These are phyloP conservation scores for Coccomyxa sp. DNA, from an alignment of 139 green algal species.

Conservation along the genomic window DNA sequence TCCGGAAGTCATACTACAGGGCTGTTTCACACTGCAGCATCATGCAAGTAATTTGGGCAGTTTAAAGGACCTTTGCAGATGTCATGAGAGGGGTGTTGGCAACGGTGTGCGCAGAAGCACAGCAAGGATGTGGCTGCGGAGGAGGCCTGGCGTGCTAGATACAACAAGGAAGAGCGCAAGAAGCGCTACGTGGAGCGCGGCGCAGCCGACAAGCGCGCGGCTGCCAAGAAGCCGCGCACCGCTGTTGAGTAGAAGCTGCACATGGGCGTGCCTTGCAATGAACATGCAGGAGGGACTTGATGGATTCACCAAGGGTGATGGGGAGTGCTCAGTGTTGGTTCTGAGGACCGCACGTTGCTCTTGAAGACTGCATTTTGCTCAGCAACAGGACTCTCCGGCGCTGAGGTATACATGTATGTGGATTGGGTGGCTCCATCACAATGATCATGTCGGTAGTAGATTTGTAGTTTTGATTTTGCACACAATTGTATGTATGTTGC, in stretches of 20 bases:
- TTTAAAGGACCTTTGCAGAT: no score
- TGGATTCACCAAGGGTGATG: no score
- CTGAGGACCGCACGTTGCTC: neutral
- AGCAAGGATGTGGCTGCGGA: constrained; percentile 52
- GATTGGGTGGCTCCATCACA: no score
- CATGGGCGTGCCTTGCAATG: neutral
- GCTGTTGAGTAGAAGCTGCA: neutral
- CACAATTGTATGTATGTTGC: no score
- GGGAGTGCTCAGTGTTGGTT: neutral
- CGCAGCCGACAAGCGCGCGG: constrained; percentile 33
- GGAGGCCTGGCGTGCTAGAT: constrained; percentile 38
- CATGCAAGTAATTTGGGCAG: no score
- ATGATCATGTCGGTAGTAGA: no score
- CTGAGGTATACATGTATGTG: no score
- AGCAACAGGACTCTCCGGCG: neutral
- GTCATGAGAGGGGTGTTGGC: no score
- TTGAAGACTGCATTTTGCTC: neutral
- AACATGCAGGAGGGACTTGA: neutral
- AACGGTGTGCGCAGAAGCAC: constrained; percentile 8
- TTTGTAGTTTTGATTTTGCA: no score
- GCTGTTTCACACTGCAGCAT: no score
- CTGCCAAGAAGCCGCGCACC: neutral
- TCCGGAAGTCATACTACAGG: no score
- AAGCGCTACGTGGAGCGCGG: constrained; percentile 57
- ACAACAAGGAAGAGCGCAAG: constrained; percentile 39